Evolutionary conservation across 1,284 basidiomycete species (phyloP), one percentile per base, ranked within the genome.

Genomic region (Cutaneotrichosporon sp.): DNA sequence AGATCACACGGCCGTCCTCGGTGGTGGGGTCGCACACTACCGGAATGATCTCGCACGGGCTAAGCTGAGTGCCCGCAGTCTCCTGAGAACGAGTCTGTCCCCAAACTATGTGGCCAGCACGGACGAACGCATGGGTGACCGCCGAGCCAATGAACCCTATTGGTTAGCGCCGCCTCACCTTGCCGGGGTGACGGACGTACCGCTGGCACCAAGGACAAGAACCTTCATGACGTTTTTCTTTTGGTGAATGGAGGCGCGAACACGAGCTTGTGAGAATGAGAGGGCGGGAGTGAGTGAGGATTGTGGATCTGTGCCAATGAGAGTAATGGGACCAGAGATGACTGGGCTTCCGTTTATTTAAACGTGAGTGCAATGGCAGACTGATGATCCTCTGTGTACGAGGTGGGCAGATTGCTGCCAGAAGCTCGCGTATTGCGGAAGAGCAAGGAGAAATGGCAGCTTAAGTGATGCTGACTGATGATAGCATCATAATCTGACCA

Each of bases 61-160:
- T 77, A 50, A 71, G 65, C 30, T 56, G 46, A 5, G 7, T 21
- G 30, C 53, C 56, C 5, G 62, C 65, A 0, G 65, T 63, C 14
- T 30, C 36, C 40, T 80, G 79, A 0, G 77, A 80, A 4, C 85
- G 82, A 0, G 84, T 84, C 30, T 81, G 74, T 18, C 85, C 85
- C 60, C 83, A 85, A 2, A 86, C 85, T n/a, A 82, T 79, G 66
- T 86, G 84, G 0, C 85, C 85, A 0, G 81, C 82, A 11, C 84
- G 82, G 5, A 81, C 78, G 42, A 86, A 79, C 0, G 85, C 85
- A 55, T 83, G 80, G 1, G 83, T 80, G n/a, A 79, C 79, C 5
- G 84, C 82, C 6, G 79, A 70, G 4, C 84, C 84, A 60, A 86
- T 83, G 73, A 84, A 84, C 16, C 85, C 85, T 73, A 34, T 18